These are phyloP conservation scores for Clonostachys sp. DNA, from an alignment of 2,329 filamentous ascomycete genomes.

Conservation along the genomic window DNA sequence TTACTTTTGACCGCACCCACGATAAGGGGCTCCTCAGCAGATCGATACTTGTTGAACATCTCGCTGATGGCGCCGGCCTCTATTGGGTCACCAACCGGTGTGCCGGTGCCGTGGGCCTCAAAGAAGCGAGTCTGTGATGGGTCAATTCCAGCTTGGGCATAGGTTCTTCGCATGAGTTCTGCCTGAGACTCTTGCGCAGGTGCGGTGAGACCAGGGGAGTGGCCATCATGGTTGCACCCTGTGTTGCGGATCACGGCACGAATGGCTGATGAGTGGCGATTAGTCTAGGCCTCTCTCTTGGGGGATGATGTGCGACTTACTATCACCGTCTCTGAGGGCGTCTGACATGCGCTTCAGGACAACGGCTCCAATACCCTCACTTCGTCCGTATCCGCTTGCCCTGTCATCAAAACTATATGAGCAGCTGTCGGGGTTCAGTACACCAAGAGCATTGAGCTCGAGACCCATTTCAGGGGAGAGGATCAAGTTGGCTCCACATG, in stretches of 20 bases:
- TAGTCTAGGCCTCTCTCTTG: slow-evolving; percentile 46
- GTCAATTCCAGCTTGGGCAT: slow-evolving; percentile 28
- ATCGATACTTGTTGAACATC: background rate
- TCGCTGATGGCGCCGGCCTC: slow-evolving; percentile 26
- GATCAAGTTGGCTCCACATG: slow-evolving; percentile 10
- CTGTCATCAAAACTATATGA: slow-evolving; percentile 4
- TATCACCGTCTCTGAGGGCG: slow-evolving; percentile 31
- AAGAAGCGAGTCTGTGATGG: slow-evolving; percentile 21
- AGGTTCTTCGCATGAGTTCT: slow-evolving; percentile 28
- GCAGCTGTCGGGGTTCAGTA: slow-evolving; percentile 4
- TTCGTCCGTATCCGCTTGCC: slow-evolving; percentile 2
- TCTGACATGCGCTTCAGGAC: slow-evolving; percentile 43
- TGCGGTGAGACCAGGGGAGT: slow-evolving; percentile 43
- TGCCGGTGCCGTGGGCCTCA: slow-evolving; percentile 37
- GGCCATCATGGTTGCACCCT: slow-evolving; percentile 28
- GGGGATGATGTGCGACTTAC: slow-evolving; percentile 41
- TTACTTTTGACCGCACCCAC: slow-evolving; percentile 18
- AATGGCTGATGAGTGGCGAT: slow-evolving; percentile 45
- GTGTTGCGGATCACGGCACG: slow-evolving; percentile 23
- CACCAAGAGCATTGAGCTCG: slow-evolving; percentile 5
- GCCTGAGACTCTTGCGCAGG: slow-evolving; percentile 39
- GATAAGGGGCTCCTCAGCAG: background rate
- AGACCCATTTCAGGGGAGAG: slow-evolving; percentile 8
- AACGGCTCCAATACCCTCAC: slow-evolving; percentile 43
- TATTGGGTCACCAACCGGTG: slow-evolving; percentile 28